Percentiles rank a stretch among this genome's conserved stretches.
Evolutionary conservation across 805 yeast genomes (phyloP).

Genomic region (Sungouiozyma intestinalis): DNA sequence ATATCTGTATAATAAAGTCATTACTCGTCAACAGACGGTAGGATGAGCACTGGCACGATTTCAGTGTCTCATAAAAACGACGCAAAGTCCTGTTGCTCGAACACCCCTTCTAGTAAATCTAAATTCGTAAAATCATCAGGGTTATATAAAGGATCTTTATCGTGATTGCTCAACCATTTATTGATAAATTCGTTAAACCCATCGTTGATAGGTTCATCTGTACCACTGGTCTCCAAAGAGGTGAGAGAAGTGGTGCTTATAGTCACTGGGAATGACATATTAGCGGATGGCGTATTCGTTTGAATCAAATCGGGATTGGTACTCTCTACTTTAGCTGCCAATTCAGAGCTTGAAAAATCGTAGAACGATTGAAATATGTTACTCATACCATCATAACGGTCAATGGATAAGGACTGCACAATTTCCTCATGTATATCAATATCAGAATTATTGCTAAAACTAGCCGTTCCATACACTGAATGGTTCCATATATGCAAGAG

Average conservation of each 20-base stretch:
- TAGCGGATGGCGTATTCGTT: neutral
- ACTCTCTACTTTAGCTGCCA: slow-evolving; percentile 8
- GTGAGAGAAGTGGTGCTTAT: neutral
- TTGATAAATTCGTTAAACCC: neutral
- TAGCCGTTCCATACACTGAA: slow-evolving; percentile 11
- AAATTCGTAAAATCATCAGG: slow-evolving; percentile 9
- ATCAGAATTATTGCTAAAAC: slow-evolving; percentile 6
- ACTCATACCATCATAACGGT: slow-evolving; percentile 8
- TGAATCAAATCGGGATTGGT: neutral
- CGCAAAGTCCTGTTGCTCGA: slow-evolving; percentile 22
- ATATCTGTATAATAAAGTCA: neutral
- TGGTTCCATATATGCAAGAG: slow-evolving; percentile 12
- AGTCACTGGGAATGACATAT: neutral
- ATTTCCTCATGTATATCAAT: slow-evolving; percentile 12
- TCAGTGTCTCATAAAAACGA: slow-evolving; percentile 13
- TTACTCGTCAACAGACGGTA: neutral
- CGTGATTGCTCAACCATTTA: slow-evolving; percentile 1
- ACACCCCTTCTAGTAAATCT: slow-evolving; percentile 17
- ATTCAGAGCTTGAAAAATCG: slow-evolving; percentile 14
- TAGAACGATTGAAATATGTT: slow-evolving; percentile 22
- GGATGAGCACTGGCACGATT: neutral
- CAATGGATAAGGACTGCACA: slow-evolving; percentile 8
- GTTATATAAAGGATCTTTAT: slow-evolving; percentile 3
- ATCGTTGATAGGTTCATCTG: neutral
- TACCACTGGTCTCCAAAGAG: neutral